Conservation (phyloP, 2,329 filamentous ascomycete species). For the Epichloe typhina region DNA sequence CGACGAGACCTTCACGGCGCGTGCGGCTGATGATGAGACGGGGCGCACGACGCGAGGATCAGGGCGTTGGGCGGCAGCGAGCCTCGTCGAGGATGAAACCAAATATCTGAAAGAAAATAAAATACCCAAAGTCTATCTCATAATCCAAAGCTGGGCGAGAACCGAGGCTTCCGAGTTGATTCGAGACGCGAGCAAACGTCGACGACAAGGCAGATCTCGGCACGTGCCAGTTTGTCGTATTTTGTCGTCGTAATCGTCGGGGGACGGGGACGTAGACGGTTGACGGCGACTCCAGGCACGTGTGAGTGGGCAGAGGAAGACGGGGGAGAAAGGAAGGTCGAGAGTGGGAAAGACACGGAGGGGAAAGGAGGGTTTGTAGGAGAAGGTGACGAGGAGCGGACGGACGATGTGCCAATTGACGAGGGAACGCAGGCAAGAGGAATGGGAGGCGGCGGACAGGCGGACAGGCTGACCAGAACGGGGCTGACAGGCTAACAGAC, state of each 20-base stretch:
- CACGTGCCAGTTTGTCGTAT: slow-evolving; percentile 4
- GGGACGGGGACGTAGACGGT: background rate
- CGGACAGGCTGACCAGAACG: background rate
- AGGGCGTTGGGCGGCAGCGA: background rate
- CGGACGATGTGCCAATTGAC: background rate
- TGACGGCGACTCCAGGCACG: slow-evolving; percentile 6
- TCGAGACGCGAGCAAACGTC: slow-evolving; percentile 1
- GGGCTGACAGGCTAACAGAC: background rate
- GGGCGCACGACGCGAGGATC: slow-evolving; percentile 1
- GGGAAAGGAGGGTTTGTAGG: background rate
- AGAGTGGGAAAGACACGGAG: background rate
- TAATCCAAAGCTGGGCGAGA: slow-evolving; percentile 16
- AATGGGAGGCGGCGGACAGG: slow-evolving; percentile 2
- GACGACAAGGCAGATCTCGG: slow-evolving; percentile 3
- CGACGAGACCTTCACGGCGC: slow-evolving; percentile 8
- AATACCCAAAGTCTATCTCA: slow-evolving; percentile 24
- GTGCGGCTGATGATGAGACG: background rate
- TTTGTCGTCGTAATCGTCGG: slow-evolving; percentile 1
- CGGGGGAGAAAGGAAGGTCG: slow-evolving; percentile 1
- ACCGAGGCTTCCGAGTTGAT: slow-evolving; percentile 4
- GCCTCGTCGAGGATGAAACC: slow-evolving; percentile 11
- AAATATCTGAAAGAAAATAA: slow-evolving; percentile 13
- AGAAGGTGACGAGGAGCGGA: slow-evolving; percentile 4
- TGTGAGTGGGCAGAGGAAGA: slow-evolving; percentile 2
- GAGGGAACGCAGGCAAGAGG: slow-evolving; percentile 4